Base-by-base conservation (phyloP, 2,329 filamentous ascomycete species). In the Aspergillus arachidicola region DNA sequence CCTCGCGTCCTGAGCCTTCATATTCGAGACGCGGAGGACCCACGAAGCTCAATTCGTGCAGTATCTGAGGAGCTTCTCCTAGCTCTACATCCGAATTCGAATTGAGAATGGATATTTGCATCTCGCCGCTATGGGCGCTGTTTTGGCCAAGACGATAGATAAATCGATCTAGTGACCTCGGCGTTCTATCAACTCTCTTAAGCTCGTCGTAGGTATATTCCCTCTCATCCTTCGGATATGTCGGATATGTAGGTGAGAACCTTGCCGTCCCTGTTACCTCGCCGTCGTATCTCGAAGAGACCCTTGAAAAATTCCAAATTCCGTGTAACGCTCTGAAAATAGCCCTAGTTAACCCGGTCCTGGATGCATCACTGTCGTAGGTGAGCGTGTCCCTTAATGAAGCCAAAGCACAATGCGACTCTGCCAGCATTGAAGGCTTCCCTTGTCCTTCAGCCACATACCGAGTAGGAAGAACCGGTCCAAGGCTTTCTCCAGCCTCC, bases 291-390 rank as follows among this genome's bases (percentile, higher is more conserved):
- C 3, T 92, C 80, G 12, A 30, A 1, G 88, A 83, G 58, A 85
- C 83, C 21, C 61, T 58, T 3, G 61, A 58, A 1, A 92, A 81
- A 3, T 77, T 83, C 91, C 91, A 94, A 4, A 82, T 81, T 7
- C 91, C 91, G 38, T 92, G 85, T 1, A 94, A 81, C 9, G 86
- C 89, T 63, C 89, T 81, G 73, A 93, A 94, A 0, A 91, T 85
- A 6, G 89, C 91, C 4, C 84, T 81, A 12, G 28, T 21, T 21
- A 51, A 21, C n/a, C 26, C 48, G 19, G 19, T 21, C 4, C 28
- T 51, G 9, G 48, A 32, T 4, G 48, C 11, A 32, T 32, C 48
- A 32, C 16, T 32, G 75, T 65, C 1, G 81, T 76, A 1, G 83
- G 75, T 0, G 2, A 70, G 63, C 5, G 58, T 63, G 2, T 53